These are phyloP conservation scores for Pilatotrama ljubarskyi DNA, from an alignment of 768 basidiomycete species.

Conservation along the genomic window DNA sequence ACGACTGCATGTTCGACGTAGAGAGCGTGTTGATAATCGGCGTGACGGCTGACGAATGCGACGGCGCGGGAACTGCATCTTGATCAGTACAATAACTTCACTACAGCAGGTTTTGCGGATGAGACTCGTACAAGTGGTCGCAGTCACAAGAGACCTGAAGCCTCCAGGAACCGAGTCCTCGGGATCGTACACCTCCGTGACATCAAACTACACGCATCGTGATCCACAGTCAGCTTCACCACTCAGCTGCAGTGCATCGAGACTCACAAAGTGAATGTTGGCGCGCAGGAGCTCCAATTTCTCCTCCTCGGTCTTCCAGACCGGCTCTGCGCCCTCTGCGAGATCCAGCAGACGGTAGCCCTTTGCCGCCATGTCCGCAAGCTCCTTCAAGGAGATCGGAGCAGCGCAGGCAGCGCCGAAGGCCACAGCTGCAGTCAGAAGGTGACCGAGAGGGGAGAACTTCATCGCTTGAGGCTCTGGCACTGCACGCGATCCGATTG, in stretches of 20 bases:
- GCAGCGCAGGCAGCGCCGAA: conserved; percentile 1
- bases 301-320: conserved; percentile 17
- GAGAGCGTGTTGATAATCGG: conserved; percentile 68
- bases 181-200: conserved; percentile 15
- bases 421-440: background rate
- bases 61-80: conserved; percentile 9
- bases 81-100: background rate
- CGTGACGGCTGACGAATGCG: conserved; percentile 36
- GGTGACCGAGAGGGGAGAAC: background rate
- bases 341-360: conserved; percentile 10
- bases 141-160: background rate
- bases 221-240: background rate
- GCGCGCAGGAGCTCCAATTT: conserved; percentile 10
- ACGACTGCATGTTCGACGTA: conserved; percentile 59
- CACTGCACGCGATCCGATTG: background rate
- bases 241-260: no score
- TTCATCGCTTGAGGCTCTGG: background rate
- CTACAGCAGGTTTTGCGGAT: no score
- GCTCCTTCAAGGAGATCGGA: conserved; percentile 4
- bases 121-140: background rate
- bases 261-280: conserved; percentile 8
- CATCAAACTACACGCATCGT: conserved; percentile 1
- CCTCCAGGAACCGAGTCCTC: background rate
- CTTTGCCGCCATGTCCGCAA: conserved; percentile 8
- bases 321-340: conserved; percentile 1